Conservation (phyloP, 225 moss, liverwort and hornwort species). For the Polytrichum formosum region DNA sequence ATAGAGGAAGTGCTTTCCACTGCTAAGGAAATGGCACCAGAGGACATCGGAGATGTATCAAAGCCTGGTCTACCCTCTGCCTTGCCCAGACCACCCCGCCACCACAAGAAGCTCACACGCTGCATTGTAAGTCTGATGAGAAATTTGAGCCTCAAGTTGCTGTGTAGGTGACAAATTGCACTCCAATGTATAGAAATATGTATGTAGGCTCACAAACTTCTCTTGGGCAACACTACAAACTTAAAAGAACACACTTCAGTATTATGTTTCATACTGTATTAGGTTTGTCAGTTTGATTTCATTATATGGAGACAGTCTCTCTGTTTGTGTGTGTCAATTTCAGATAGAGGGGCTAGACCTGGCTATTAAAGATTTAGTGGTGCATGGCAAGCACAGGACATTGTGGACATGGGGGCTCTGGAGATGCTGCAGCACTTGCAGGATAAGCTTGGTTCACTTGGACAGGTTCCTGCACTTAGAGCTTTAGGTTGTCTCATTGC, state of each 20-base stretch:
- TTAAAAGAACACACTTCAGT: no score
- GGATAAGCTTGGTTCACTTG: constrained; percentile 72
- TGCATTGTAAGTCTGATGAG: constrained; percentile 53
- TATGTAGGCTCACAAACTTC: no score
- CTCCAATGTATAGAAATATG: no score
- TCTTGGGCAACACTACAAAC: no score
- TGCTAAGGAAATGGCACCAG: constrained; percentile 41
- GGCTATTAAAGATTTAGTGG: neutral
- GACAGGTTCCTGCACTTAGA: constrained; percentile 48
- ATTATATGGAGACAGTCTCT: no score
- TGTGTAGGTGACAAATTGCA: no score
- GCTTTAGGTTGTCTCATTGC: no score
- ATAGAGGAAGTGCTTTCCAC: constrained; percentile 36
- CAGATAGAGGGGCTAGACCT: neutral
- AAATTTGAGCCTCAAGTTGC: no score
- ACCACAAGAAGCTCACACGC: constrained; percentile 68
- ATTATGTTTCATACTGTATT: no score
- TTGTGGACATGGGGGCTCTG: constrained; percentile 51
- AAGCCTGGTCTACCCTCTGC: constrained; percentile 41
- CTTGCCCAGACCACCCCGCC: constrained; percentile 79
- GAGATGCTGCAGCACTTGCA: constrained; percentile 84
- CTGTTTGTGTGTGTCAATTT: no score
- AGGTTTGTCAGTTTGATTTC: no score
- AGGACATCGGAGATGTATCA: constrained; percentile 41
- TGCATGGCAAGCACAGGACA: constrained; percentile 41